These are phyloP conservation scores for Talaromyces borbonicus DNA, from an alignment of 495 filamentous ascomycete species.

Conservation along the genomic window DNA sequence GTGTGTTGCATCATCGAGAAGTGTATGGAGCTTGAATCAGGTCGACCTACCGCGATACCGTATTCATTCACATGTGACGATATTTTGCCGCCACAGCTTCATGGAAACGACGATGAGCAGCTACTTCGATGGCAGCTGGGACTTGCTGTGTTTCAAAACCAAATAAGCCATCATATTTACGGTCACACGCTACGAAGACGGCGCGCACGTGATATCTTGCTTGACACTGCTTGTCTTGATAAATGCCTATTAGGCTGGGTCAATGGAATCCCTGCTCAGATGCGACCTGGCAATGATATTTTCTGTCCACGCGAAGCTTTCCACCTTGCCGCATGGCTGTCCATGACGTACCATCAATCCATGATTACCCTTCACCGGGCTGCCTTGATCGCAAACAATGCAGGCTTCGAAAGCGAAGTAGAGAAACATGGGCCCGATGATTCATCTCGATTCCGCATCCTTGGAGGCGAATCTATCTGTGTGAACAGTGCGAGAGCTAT, in stretches of 20 bases:
- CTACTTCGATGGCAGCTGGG: conserved; percentile 3
- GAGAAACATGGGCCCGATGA: conserved; percentile 5
- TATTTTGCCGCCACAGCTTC: conserved; percentile 1
- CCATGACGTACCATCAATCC: conserved; percentile 2
- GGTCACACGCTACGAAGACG: conserved; percentile 3
- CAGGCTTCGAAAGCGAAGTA: background rate
- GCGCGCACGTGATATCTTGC: background rate
- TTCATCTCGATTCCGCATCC: background rate
- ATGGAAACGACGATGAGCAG: background rate
- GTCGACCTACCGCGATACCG: background rate
- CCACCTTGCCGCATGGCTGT: background rate
- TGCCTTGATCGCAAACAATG: background rate
- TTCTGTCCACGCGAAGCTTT: background rate
- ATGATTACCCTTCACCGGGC: conserved; percentile 3
- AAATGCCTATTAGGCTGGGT: conserved; percentile 3
- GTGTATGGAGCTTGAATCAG: conserved; percentile 6
- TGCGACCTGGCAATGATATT: conserved; percentile 2
- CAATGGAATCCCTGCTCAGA: conserved; percentile 1
- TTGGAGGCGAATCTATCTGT: conserved; percentile 2
- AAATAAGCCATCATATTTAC: conserved; percentile 3
- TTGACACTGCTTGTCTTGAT: conserved; percentile 1
- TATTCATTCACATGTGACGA: conserved; percentile 5
- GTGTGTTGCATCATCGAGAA: conserved; percentile 5
- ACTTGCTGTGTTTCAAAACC: background rate
- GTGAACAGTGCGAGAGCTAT: conserved; percentile 2